Percentiles rank a stretch among this genome's conserved stretches.
These are phyloP conservation scores for Oenanthe sinensis DNA, from an alignment of 129 eudicot genomes.

Conservation along the genomic window DNA sequence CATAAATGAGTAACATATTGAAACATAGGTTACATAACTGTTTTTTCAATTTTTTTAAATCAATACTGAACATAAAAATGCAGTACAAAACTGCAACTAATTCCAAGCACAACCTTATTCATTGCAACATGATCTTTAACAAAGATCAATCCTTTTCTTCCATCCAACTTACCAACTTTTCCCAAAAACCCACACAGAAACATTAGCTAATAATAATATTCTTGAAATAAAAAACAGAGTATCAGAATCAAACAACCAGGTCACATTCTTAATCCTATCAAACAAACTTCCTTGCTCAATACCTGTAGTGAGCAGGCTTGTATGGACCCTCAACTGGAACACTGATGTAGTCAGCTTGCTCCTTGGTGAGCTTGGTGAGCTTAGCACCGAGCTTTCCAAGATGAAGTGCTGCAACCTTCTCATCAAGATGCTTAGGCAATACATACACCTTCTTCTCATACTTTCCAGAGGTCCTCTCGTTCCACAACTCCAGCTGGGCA, in stretches of 20 bases:
- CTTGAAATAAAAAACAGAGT: background rate
- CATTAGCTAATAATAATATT: background rate
- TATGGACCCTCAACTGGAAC: conserved; percentile 42
- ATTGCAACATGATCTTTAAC: background rate
- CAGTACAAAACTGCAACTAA: background rate
- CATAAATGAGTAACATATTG: background rate
- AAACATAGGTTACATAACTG: background rate
- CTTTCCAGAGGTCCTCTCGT: conserved; percentile 30
- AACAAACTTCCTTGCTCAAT: conserved; percentile 5
- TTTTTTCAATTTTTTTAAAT: background rate
- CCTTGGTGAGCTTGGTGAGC: conserved; percentile 36
- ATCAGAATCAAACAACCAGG: background rate
- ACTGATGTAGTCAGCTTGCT: conserved; percentile 42
- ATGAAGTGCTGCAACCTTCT: conserved; percentile 48
- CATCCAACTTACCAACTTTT: background rate
- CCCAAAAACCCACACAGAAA: background rate
- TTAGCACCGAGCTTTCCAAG: conserved; percentile 46
- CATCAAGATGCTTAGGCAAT: conserved; percentile 43
- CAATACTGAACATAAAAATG: background rate
- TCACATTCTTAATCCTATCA: background rate
- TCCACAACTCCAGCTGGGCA: conserved; percentile 46
- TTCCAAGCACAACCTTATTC: background rate
- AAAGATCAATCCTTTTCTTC: background rate
- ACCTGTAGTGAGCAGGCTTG: conserved; percentile 50
- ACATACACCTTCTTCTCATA: conserved; percentile 41